Evolutionary conservation across 441 rosid genomes (phyloP).

Genomic region (Euphorbia corollata): DNA sequence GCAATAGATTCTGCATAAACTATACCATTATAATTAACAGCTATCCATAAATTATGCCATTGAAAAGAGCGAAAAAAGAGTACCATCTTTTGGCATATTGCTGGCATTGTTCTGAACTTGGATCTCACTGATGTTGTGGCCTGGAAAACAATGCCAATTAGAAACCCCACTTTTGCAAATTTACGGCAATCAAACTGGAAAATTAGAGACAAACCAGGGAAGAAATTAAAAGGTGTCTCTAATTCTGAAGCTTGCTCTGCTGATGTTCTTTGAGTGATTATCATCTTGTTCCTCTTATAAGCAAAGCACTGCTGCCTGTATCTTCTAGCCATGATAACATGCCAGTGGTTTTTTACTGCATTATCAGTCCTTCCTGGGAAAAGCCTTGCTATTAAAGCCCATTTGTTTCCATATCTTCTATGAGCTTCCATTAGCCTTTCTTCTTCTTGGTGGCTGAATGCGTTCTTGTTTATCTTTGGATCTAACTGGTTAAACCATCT

Average conservation of each 20-base stretch:
- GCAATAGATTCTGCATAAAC: constrained; percentile 2
- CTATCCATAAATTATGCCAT: too few species aligned
- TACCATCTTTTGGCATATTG: constrained; percentile 14
- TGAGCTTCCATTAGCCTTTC: constrained; percentile 57
- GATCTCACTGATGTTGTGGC: constrained; percentile 12
- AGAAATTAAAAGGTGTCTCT: constrained; percentile 32
- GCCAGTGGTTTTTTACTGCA: constrained; percentile 71
- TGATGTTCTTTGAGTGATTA: constrained; percentile 20
- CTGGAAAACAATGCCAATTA: constrained; percentile 18
- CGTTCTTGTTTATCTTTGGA: constrained; percentile 44
- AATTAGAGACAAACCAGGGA: constrained; percentile 32
- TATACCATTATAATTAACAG: too few species aligned
- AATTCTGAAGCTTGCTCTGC: constrained; percentile 2
- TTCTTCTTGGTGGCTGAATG: constrained; percentile 50
- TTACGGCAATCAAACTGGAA: neutral
- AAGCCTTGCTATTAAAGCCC: constrained; percentile 61
- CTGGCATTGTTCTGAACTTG: constrained; percentile 8
- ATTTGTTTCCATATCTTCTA: constrained; percentile 55
- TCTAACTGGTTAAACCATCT: constrained; percentile 67
- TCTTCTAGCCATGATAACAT: constrained; percentile 62
- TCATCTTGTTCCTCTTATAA: constrained; percentile 36
- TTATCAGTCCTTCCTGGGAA: constrained; percentile 64
- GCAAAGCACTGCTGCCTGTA: constrained; percentile 42
- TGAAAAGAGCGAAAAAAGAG: neutral
- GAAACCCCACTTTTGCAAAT: too few species aligned